A percentile compares a stretch with the other conserved stretches of the same genome.
Evolutionary conservation across 345 rosid genomes (phyloP).

Genomic region (Ceriops decandra): DNA sequence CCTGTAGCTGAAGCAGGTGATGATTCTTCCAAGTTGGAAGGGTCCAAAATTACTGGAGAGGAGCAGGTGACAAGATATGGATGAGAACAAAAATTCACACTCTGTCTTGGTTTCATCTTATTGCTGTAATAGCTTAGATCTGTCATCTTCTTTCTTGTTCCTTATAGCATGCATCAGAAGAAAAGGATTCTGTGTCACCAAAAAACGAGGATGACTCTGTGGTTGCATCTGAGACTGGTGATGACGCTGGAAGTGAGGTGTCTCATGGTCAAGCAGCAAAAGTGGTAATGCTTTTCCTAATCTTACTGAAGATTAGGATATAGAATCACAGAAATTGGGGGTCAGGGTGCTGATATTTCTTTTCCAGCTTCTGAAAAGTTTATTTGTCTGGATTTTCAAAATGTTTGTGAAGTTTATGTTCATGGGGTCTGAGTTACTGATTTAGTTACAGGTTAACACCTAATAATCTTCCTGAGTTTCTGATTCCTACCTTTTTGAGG

Average conservation of each 20-base stretch:
- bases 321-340: no score
- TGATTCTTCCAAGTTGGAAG: constrained; percentile 30
- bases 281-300: constrained; percentile 28
- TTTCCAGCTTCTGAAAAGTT: neutral
- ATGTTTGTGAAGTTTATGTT: neutral
- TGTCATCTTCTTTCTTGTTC: constrained; percentile 15
- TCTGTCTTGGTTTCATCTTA: neutral
- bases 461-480: constrained; percentile 11
- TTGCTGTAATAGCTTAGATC: neutral
- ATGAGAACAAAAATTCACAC: neutral
- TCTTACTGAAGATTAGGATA: neutral
- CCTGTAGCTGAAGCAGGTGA: constrained; percentile 34
- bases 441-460: constrained; percentile 6
- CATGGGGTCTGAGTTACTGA: neutral
- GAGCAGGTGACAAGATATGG: constrained; percentile 32
- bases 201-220: constrained; percentile 34
- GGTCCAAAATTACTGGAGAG: constrained; percentile 22
- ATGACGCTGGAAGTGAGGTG: constrained; percentile 32
- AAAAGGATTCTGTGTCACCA: constrained; percentile 30
- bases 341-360: neutral
- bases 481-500: constrained; percentile 5
- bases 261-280: constrained; percentile 36
- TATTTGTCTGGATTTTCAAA: neutral
- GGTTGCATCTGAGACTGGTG: constrained; percentile 37
- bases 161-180: constrained; percentile 39